Conservation (phyloP, 108 stramenopile species). For the Nitzschia sp. region DNA sequence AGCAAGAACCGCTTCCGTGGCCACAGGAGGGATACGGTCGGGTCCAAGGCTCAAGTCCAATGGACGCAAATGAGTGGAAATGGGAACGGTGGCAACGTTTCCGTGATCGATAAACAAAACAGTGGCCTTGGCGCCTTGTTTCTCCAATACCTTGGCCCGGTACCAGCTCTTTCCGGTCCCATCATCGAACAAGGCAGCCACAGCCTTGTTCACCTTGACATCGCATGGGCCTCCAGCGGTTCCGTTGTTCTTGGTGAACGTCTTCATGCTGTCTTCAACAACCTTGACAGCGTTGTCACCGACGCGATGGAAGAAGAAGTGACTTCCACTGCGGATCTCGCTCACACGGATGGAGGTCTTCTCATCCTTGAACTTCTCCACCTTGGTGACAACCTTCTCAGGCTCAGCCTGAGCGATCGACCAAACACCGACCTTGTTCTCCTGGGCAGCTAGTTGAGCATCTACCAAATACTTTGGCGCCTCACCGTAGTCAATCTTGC, state of each 20-base stretch:
- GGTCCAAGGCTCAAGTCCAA: conserved; percentile 73
- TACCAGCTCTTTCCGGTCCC: conserved; percentile 92
- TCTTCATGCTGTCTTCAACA: conserved; percentile 86
- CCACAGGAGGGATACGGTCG: conserved; percentile 78
- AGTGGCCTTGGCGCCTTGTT: conserved; percentile 46
- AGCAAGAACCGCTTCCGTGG: conserved; percentile 82
- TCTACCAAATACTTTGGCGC: conserved; percentile 75
- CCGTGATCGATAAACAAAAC: conserved; percentile 97
- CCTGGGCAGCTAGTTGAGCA: conserved; percentile 68
- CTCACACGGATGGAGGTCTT: conserved; percentile 67
- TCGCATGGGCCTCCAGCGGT: conserved; percentile 81
- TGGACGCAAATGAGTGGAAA: conserved; percentile 78
- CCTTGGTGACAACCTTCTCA: conserved; percentile 31
- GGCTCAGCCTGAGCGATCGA: conserved; percentile 47
- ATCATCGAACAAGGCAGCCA: conserved; percentile 96
- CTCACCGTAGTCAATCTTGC: conserved; percentile 87
- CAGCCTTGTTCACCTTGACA: conserved; percentile 69
- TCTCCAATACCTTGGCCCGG: conserved; percentile 90
- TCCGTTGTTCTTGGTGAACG: conserved; percentile 82
- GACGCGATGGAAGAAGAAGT: conserved; percentile 86
- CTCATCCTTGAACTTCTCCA: conserved; percentile 55
- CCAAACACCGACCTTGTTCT: conserved; percentile 82
- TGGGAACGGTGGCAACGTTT: conserved; percentile 81
- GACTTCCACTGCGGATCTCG: conserved; percentile 89
- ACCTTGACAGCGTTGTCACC: conserved; percentile 70